A percentile compares a stretch with the other conserved stretches of the same genome.
Evolutionary conservation across 106 monocot species (phyloP).

Genomic region (Acorus calamus): DNA sequence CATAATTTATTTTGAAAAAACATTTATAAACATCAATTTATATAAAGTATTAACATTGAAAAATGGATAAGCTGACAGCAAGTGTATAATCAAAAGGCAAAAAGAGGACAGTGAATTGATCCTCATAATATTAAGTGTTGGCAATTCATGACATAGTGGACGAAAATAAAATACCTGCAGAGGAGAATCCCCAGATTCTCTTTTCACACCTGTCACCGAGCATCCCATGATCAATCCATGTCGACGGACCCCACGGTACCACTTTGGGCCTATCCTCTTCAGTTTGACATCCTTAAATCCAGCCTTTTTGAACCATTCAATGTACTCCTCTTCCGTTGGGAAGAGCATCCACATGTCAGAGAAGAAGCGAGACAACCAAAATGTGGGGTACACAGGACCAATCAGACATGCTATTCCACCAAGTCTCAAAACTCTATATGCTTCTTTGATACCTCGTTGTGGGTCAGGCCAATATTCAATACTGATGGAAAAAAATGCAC

Average conservation of each 20-base stretch:
- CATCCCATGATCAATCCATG: conserved; percentile 14
- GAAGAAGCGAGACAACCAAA: conserved; percentile 9
- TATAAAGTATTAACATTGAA: too few species aligned
- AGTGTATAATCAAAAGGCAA: too few species aligned
- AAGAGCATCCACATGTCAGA: conserved; percentile 13
- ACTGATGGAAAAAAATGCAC: background rate
- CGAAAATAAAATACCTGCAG: background rate
- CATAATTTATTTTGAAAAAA: too few species aligned
- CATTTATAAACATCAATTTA: too few species aligned
- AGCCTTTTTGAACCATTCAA: conserved; percentile 6
- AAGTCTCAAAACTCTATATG: conserved; percentile 6
- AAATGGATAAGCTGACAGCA: too few species aligned
- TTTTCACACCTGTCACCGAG: conserved; percentile 11
- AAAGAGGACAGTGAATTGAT: too few species aligned
- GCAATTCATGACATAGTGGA: too few species aligned
- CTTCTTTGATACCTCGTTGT: conserved; percentile 8
- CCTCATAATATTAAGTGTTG: too few species aligned
- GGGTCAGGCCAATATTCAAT: conserved; percentile 16
- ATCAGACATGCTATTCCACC: conserved; percentile 7
- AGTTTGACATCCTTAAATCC: conserved; percentile 9
- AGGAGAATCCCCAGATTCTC: conserved; percentile 3
- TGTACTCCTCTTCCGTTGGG: conserved; percentile 5
- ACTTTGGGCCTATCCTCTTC: background rate
- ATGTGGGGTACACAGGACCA: conserved; percentile 9
- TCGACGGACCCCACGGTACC: conserved; percentile 2